These are phyloP conservation scores for Candida ovalis DNA, from an alignment of 805 yeast genomes.

Conservation along the genomic window DNA sequence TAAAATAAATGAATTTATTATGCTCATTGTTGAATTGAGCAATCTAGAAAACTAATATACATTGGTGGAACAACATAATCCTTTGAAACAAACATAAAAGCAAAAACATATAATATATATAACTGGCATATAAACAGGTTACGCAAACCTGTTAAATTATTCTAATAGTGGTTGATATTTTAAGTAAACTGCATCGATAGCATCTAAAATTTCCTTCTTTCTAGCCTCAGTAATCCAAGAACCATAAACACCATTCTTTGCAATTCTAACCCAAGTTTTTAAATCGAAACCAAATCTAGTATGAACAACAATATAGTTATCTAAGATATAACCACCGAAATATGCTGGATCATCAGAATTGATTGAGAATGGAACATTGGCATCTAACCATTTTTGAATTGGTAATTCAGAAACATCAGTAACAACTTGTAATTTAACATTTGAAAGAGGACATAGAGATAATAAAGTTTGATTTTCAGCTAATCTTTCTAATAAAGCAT, in stretches of 20 bases:
- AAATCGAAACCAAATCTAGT: constrained; percentile 58
- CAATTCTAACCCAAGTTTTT: constrained; percentile 60
- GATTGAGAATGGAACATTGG: constrained; percentile 65
- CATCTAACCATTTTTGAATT: constrained; percentile 53
- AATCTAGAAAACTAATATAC: not conserved
- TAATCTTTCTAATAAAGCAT: constrained; percentile 50
- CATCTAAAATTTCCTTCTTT: constrained; percentile 42
- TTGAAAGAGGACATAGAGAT: constrained; percentile 75
- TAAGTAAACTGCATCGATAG: constrained; percentile 39
- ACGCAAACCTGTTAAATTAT: not conserved
- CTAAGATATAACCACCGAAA: constrained; percentile 80
- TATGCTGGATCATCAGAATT: constrained; percentile 82
- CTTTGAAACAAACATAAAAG: not conserved
- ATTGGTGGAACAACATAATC: constrained; percentile 1
- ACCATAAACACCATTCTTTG: constrained; percentile 63
- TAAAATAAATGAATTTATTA: not conserved
- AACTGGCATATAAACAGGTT: too few relatives aligned
- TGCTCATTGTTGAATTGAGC: not conserved
- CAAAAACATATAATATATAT: not conserved
- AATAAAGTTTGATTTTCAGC: constrained; percentile 54
- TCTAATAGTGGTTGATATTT: constrained; percentile 24
- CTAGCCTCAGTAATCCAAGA: constrained; percentile 66
- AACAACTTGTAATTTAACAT: constrained; percentile 72
- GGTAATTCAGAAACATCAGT: constrained; percentile 66
- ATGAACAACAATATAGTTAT: constrained; percentile 67